These are phyloP conservation scores for Rosa rugosa DNA, from an alignment of 306 rosid species.

Conservation along the genomic window DNA sequence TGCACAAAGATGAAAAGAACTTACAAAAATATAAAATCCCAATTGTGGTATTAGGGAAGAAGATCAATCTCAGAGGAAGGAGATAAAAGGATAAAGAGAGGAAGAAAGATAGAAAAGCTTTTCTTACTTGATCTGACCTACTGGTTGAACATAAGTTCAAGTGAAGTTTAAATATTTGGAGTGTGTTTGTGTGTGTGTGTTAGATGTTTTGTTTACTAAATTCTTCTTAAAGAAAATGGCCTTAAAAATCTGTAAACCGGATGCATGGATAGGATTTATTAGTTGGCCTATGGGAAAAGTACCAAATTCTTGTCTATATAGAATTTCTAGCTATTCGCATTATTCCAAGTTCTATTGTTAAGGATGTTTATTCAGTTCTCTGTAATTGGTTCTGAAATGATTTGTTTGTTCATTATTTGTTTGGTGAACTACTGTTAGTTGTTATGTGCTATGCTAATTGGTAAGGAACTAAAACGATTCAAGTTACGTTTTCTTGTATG, in stretches of 20 bases:
- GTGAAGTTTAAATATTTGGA: not conserved
- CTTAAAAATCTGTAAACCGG: too few species aligned
- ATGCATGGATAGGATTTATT: too few species aligned
- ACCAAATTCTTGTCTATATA: not conserved
- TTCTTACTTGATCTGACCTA: too few species aligned
- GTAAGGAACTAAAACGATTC: not conserved
- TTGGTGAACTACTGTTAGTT: not conserved
- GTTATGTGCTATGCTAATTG: not conserved
- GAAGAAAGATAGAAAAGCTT: too few species aligned
- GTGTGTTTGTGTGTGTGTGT: not conserved
- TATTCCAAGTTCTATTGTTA: not conserved
- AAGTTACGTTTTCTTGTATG: not conserved
- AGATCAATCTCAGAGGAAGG: too few species aligned
- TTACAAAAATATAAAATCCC: too few species aligned
- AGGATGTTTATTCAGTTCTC: not conserved
- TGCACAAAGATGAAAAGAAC: too few species aligned
- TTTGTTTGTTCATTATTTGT: not conserved
- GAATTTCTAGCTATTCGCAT: not conserved
- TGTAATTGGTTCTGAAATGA: not conserved
- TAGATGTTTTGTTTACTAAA: not conserved
- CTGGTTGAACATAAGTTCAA: not conserved
- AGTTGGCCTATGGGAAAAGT: not conserved
- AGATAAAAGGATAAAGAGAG: too few species aligned
- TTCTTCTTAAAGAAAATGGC: not conserved
- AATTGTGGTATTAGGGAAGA: too few species aligned